Base-by-base conservation (phyloP, 2,329 filamentous ascomycete genomes). In the Cucurbitaria berberidis region DNA sequence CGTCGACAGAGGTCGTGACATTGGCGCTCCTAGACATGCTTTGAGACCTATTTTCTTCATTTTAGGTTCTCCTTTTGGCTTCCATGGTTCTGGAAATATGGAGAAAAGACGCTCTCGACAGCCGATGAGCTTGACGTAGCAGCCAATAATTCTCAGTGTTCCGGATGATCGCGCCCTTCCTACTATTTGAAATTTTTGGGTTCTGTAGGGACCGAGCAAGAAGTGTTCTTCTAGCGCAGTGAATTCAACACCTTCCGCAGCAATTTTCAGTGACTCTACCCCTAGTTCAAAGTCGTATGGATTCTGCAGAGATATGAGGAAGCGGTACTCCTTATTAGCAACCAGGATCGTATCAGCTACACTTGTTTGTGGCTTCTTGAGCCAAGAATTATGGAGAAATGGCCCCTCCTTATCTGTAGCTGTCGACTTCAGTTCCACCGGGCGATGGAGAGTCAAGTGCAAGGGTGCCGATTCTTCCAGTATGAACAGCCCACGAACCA, bases 371-470 rank as follows among this genome's bases (percentile, higher is more conserved):
- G 88, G 70, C 48, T 77, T 82, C 74, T 92, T 91, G 18, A 92
- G 77, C 67, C 97, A 98, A 0, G 95, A 91, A 67, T 97, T 97
- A 71, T 98, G 96, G 51, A 99, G 90, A 64, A 99, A 96, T 0
- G 95, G 95, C 56, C 95, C 91, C 1, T 70, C 59, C 41, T 59
- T 82, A 77, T 48, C 77, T 65, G 51, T 75, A 67, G 53, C 53
- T 2, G 60, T 55, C 7, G 59, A 38, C 42, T 73, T 67, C 22
- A 75, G 61, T 45, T 74, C 73, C 10, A 63, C 63, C n/a, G 70
- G 65, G 18, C 66, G 68, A 46, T 73, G 71, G 32, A 71, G 69
- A 3, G 64, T 74, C 9, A 75, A 44, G 5, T 67, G 63, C 3
- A 74, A 45, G 10, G 63, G 53, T 34, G 60, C 38, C 2, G 64